phyloP scores from a whole-genome alignment of 805 yeast genomes.

The Ascoidea asiatica region DNA sequence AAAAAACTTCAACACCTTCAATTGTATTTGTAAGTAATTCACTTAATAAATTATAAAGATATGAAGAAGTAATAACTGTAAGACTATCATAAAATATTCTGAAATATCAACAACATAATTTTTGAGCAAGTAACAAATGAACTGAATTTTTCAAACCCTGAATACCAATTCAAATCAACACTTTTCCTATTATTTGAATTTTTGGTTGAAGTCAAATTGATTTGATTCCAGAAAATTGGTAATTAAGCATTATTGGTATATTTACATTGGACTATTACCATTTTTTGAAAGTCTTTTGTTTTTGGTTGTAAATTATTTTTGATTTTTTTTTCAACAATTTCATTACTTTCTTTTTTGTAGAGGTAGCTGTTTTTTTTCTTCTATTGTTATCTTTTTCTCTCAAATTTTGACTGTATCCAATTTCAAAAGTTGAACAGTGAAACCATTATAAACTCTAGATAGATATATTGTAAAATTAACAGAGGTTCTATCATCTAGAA shows the following conservation, averaged over 20 bases:
- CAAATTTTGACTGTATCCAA: neutral
- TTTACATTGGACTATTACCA: slow-evolving; percentile 50
- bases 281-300: no score
- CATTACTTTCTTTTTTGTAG: neutral
- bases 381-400: neutral
- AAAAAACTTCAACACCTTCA: slow-evolving; percentile 49
- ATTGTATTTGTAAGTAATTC: slow-evolving; percentile 38
- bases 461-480: no score
- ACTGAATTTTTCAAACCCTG: slow-evolving; percentile 14
- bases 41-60: slow-evolving; percentile 15
- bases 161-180: no score
- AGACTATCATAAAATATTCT: slow-evolving; percentile 10
- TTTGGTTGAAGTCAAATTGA: slow-evolving; percentile 16
- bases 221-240: slow-evolving; percentile 54
- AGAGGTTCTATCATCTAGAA: slow-evolving; percentile 13
- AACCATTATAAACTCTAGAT: neutral
- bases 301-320: neutral
- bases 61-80: slow-evolving; percentile 20
- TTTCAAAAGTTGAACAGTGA: no score
- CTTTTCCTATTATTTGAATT: no score
- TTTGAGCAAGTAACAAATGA: slow-evolving; percentile 4
- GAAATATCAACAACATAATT: slow-evolving; percentile 5
- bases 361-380: neutral
- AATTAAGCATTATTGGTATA: slow-evolving; percentile 73
- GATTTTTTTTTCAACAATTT: neutral